Evolutionary conservation across 2,329 filamentous ascomycete species (phyloP).

Genomic region (Coniella vitis): DNA sequence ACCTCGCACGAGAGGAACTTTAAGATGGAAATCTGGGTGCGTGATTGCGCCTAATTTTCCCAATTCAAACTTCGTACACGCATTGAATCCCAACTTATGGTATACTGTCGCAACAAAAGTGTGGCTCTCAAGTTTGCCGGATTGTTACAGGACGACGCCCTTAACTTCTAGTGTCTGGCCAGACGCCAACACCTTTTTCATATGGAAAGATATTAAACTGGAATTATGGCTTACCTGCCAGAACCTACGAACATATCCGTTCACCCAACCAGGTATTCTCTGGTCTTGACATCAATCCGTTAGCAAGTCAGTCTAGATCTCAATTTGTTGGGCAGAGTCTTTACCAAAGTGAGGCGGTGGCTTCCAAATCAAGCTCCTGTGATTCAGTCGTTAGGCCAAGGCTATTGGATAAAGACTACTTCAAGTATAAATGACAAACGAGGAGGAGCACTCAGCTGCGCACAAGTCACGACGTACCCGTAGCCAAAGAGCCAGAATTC

Average conservation of each 20-base stretch:
- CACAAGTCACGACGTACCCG: constrained; percentile 49
- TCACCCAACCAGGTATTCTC: constrained; percentile 82
- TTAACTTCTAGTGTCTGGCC: no score
- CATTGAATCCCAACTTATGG: no score
- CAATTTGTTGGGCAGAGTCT: constrained; percentile 9
- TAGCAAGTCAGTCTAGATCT: neutral
- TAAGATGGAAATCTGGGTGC: no score
- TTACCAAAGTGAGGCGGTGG: constrained; percentile 92
- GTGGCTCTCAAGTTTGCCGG: no score
- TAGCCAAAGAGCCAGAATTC: constrained; percentile 98
- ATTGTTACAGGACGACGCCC: no score
- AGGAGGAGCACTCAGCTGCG: constrained; percentile 6
- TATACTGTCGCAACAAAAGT: no score
- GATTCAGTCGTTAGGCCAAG: neutral
- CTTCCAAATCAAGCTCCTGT: constrained; percentile 94
- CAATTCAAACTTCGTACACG: no score
- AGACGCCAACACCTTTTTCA: constrained; percentile 3
- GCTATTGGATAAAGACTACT: no score
- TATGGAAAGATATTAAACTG: constrained; percentile 1
- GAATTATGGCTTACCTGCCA: constrained; percentile 71
- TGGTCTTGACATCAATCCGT: constrained; percentile 51
- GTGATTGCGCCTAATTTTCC: no score
- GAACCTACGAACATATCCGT: constrained; percentile 88
- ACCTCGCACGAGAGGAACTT: no score
- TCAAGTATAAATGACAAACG: no score